phyloP scores from a whole-genome alignment of 768 basidiomycete genomes.

The Phanerochaete carnosa region DNA sequence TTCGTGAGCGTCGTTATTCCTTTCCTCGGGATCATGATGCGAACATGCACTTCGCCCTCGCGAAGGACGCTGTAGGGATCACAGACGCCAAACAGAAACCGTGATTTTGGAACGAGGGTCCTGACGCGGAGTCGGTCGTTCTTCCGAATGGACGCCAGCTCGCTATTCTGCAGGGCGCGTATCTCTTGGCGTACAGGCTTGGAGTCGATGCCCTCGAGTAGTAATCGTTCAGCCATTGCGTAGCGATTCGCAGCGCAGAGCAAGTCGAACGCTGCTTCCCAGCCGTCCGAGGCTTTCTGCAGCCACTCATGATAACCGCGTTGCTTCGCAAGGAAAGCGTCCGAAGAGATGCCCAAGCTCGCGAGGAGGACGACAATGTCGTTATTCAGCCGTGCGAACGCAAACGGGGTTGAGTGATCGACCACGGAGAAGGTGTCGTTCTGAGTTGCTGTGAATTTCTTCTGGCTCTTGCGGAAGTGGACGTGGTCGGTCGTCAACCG shows the following conservation, averaged over 20 bases:
- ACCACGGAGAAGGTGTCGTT: conserved; percentile 68
- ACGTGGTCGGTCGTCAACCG: conserved; percentile 49
- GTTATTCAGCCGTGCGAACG: conserved; percentile 66
- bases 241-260: conserved; percentile 48
- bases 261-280: conserved; percentile 52
- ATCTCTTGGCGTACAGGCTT: conserved; percentile 39
- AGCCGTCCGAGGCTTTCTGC: conserved; percentile 41
- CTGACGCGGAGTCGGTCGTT: conserved; percentile 51
- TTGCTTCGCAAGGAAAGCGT: conserved; percentile 53
- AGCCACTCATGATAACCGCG: conserved; percentile 60
- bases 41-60: conserved; percentile 63
- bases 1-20: conserved; percentile 56
- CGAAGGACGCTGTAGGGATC: conserved; percentile 61
- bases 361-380: conserved; percentile 66
- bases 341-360: conserved; percentile 56
- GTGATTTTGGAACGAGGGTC: conserved; percentile 60
- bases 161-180: conserved; percentile 41
- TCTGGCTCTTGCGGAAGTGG: conserved; percentile 67
- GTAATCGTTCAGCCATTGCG: conserved; percentile 45
- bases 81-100: conserved; percentile 63
- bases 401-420: conserved; percentile 57
- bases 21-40: conserved; percentile 48
- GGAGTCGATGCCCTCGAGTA: conserved; percentile 53
- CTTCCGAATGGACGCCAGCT: conserved; percentile 49
- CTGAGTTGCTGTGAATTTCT: conserved; percentile 56